phyloP scores from a whole-genome alignment of 345 rosid species.

The Luvunga scandens region DNA sequence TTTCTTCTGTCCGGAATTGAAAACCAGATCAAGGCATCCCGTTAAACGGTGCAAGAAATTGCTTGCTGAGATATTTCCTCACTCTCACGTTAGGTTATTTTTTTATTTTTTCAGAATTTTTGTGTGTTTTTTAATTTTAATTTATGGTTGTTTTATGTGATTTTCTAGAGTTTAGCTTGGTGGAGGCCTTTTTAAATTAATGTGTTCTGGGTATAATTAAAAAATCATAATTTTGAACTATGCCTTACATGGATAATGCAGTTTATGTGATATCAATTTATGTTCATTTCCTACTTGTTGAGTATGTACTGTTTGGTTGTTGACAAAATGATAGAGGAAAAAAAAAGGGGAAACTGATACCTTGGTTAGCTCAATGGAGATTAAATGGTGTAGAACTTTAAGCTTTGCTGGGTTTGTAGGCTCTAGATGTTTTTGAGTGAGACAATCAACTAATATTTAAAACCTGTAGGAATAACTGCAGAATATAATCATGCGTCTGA shows the following conservation, averaged over 20 bases:
- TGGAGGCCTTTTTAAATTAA: not conserved
- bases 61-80: constrained; percentile 58
- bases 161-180: not conserved
- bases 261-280: not conserved
- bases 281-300: not conserved
- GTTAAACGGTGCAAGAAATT: constrained; percentile 69
- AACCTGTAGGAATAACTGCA: not conserved
- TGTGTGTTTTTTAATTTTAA: not conserved
- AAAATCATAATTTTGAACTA: not conserved
- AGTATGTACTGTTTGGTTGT: not conserved
- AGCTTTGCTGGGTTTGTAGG: not conserved
- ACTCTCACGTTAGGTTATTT: constrained; percentile 41
- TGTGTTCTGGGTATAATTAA: not conserved
- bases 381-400: not conserved
- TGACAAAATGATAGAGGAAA: not conserved
- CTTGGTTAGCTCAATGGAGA: constrained; percentile 1
- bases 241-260: not conserved
- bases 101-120: not conserved
- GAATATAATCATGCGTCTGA: not conserved
- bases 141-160: not conserved
- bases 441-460: not conserved
- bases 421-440: not conserved
- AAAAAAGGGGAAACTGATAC: not conserved
- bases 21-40: constrained; percentile 75
- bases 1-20: constrained; percentile 57